Evolutionary conservation across 768 basidiomycete genomes (phyloP).

Genomic region (Suillus placidus): DNA sequence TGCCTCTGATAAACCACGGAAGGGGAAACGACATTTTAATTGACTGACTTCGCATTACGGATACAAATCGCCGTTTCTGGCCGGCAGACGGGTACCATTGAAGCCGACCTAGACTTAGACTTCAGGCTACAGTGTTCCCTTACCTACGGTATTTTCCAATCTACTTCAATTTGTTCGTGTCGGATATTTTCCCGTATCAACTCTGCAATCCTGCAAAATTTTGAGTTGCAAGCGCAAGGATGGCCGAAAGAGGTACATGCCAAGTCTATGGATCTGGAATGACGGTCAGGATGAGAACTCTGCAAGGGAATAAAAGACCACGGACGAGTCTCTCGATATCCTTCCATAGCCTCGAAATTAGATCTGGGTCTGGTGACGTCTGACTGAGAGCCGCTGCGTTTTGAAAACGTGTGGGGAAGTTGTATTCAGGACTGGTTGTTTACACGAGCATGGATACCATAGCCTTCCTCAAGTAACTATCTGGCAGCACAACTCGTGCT

Average conservation of each 20-base stretch:
- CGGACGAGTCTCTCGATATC: slow-evolving; percentile 92
- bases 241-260: slow-evolving; percentile 93
- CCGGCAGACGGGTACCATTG: neutral
- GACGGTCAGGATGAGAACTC: neutral
- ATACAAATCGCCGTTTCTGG: neutral
- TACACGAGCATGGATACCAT: slow-evolving; percentile 57
- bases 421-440: neutral
- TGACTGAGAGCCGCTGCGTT: slow-evolving; percentile 91
- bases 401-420: slow-evolving; percentile 80
- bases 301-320: slow-evolving; percentile 17
- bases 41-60: neutral
- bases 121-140: slow-evolving; percentile 35
- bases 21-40: neutral
- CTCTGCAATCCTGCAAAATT: slow-evolving; percentile 82
- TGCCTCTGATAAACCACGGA: neutral
- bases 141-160: slow-evolving; percentile 88
- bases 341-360: slow-evolving; percentile 99
- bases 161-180: slow-evolving; percentile 73
- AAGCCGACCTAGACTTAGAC: slow-evolving; percentile 1
- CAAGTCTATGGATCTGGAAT: slow-evolving; percentile 91
- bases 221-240: slow-evolving; percentile 87
- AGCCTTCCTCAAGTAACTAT: slow-evolving; percentile 77
- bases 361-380: slow-evolving; percentile 87
- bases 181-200: slow-evolving; percentile 77
- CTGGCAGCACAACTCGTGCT: slow-evolving; percentile 86